Conservation (phyloP, 1,284 basidiomycete species). For the Sanghuangporus baumii region DNA sequence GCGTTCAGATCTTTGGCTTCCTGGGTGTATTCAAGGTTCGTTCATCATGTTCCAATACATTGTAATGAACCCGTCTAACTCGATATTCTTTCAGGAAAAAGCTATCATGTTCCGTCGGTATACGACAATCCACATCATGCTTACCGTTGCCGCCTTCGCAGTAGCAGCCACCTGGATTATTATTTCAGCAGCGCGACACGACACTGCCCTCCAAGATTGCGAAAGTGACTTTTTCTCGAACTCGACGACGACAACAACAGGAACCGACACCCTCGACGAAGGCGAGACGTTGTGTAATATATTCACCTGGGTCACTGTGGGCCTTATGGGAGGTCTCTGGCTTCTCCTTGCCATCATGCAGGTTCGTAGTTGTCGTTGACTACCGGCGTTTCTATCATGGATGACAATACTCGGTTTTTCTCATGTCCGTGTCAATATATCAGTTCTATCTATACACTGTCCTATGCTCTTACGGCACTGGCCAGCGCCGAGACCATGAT, state of each 20-base stretch:
- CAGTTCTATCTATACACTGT: conserved; percentile 70
- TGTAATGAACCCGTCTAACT: background rate
- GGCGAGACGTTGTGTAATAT: conserved; percentile 74
- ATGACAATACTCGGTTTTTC: conserved; percentile 10
- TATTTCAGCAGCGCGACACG: conserved; percentile 71
- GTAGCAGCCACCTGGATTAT: conserved; percentile 77
- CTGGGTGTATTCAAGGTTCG: conserved; percentile 72
- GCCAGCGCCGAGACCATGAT: conserved; percentile 74
- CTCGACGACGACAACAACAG: conserved; percentile 27
- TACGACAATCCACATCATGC: conserved; percentile 59
- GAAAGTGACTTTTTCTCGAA: conserved; percentile 51
- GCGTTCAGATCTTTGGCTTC: conserved; percentile 74
- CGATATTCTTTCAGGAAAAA: conserved; percentile 55
- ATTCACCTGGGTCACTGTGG: conserved; percentile 89
- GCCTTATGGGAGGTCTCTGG: conserved; percentile 86
- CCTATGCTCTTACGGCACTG: conserved; percentile 64
- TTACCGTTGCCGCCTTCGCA: conserved; percentile 58
- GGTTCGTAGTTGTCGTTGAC: conserved; percentile 38
- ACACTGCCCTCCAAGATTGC: conserved; percentile 63
- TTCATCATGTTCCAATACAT: conserved; percentile 11
- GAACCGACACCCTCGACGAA: conserved; percentile 35
- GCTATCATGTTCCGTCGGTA: conserved; percentile 72
- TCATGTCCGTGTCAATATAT: conserved; percentile 4
- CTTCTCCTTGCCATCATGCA: conserved; percentile 70
- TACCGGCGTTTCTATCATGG: background rate